A percentile compares a stretch with the other conserved stretches of the same genome.
Evolutionary conservation across 1,284 basidiomycete genomes (phyloP).

Genomic region (Flammula alnicola): DNA sequence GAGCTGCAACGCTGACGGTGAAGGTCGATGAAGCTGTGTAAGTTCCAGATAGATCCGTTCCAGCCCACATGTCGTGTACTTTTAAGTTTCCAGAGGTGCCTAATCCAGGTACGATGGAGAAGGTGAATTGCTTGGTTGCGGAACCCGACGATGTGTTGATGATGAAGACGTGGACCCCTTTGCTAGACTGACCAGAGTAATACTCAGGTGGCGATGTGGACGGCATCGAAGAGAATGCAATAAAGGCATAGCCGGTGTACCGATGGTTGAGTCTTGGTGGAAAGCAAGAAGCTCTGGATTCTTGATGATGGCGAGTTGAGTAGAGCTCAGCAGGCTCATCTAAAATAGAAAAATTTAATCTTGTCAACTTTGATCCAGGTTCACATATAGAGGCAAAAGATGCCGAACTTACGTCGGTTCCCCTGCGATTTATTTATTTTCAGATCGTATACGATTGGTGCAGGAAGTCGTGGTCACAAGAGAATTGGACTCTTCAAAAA

Average conservation of each 20-base stretch:
- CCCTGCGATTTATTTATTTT: slow-evolving; percentile 27
- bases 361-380: background rate
- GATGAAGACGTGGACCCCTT: slow-evolving; percentile 58
- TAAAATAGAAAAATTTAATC: slow-evolving; percentile 22
- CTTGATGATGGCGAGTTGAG: slow-evolving; percentile 51
- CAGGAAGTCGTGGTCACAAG: slow-evolving; percentile 35
- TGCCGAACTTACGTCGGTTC: slow-evolving; percentile 49
- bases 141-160: slow-evolving; percentile 48
- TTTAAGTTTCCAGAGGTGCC: slow-evolving; percentile 40
- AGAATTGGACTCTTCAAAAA: slow-evolving; percentile 63
- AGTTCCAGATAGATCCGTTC: slow-evolving; percentile 46
- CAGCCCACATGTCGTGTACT: slow-evolving; percentile 61
- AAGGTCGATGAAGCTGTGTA: slow-evolving; percentile 41
- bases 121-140: slow-evolving; percentile 48
- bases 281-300: slow-evolving; percentile 59
- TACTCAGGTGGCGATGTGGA: slow-evolving; percentile 53
- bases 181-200: slow-evolving; percentile 51
- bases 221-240: slow-evolving; percentile 40
- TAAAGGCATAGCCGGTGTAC: slow-evolving; percentile 54
- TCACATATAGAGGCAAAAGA: background rate
- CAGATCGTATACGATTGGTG: background rate
- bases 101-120: slow-evolving; percentile 50
- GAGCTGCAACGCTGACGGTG: slow-evolving; percentile 46
- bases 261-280: slow-evolving; percentile 52
- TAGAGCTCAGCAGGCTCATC: slow-evolving; percentile 44